Evolutionary conservation across 139 green algal species (phyloP).

Genomic region (Ulvella scutata): DNA sequence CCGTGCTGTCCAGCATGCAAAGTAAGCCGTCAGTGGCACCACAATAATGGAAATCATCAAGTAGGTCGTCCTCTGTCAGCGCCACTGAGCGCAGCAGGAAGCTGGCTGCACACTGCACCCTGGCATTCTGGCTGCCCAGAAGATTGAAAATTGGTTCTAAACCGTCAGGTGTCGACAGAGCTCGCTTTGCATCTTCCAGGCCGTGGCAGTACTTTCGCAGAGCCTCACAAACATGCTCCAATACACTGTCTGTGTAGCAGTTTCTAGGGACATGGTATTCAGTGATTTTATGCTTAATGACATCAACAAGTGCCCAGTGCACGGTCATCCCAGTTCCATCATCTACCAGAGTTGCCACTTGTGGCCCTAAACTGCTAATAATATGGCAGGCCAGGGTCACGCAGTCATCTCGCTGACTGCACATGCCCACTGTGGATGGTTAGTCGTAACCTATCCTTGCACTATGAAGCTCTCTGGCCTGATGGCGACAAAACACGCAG

Average conservation of each 20-base stretch:
- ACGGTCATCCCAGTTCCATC: background rate
- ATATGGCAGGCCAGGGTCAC: background rate
- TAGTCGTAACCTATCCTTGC: too few relatives aligned
- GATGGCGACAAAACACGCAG: too few relatives aligned
- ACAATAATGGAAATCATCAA: constrained; percentile 87
- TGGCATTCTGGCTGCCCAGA: background rate
- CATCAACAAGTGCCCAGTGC: background rate
- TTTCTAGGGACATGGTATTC: background rate
- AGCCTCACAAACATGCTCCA: background rate
- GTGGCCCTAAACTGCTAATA: background rate
- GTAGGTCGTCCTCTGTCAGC: constrained; percentile 99
- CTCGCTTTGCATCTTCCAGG: background rate
- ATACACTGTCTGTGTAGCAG: background rate
- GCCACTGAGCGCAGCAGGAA: constrained; percentile 83
- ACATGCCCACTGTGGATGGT: too few relatives aligned
- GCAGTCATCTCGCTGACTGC: background rate
- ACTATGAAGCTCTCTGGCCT: too few relatives aligned
- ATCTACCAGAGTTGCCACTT: background rate
- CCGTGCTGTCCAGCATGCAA: constrained; percentile 84
- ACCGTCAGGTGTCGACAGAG: background rate
- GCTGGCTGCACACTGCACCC: constrained; percentile 57
- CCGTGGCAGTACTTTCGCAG: background rate
- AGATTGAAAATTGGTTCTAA: background rate
- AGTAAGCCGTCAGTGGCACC: constrained; percentile 45
- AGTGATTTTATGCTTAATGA: background rate